phyloP scores from a whole-genome alignment of 2,329 filamentous ascomycete genomes.

The Botrytis deweyae region DNA sequence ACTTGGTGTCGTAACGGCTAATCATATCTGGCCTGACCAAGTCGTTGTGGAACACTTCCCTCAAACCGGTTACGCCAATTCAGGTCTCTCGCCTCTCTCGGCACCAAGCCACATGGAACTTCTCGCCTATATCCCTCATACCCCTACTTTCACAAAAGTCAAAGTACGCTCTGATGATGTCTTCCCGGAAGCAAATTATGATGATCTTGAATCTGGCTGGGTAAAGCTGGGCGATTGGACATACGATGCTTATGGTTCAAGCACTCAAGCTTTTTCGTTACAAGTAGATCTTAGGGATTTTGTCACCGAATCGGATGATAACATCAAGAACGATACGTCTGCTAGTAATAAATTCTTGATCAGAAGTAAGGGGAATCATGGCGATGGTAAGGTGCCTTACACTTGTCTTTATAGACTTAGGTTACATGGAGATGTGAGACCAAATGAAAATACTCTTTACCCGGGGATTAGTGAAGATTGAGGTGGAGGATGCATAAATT shows the following conservation, averaged over 20 bases:
- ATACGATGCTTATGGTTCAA: slow-evolving; percentile 47
- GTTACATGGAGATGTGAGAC: slow-evolving; percentile 48
- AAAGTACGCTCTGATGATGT: slow-evolving; percentile 38
- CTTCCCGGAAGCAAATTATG: slow-evolving; percentile 41
- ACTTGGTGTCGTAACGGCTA: slow-evolving; percentile 61
- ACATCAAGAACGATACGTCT: slow-evolving; percentile 31
- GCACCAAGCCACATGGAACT: slow-evolving; percentile 70
- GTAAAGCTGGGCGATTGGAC: slow-evolving; percentile 58
- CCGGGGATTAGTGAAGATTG: neutral
- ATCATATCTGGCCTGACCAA: slow-evolving; percentile 63
- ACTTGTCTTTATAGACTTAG: slow-evolving; percentile 67
- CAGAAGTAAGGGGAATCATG: slow-evolving; percentile 58
- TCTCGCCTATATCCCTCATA: slow-evolving; percentile 59
- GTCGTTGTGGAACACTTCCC: slow-evolving; percentile 72
- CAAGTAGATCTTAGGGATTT: slow-evolving; percentile 51
- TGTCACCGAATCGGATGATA: slow-evolving; percentile 8
- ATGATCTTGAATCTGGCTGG: slow-evolving; percentile 44
- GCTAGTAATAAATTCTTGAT: slow-evolving; percentile 54
- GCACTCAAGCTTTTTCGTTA: slow-evolving; percentile 54
- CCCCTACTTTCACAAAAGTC: slow-evolving; percentile 39
- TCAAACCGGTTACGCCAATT: slow-evolving; percentile 51
- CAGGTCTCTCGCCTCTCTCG: slow-evolving; percentile 53
- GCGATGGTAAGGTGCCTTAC: slow-evolving; percentile 48
- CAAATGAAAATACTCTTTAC: neutral
- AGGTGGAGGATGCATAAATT: neutral